Conservation (phyloP, 163 green algal genomes). For the Chlorella variabilis region DNA sequence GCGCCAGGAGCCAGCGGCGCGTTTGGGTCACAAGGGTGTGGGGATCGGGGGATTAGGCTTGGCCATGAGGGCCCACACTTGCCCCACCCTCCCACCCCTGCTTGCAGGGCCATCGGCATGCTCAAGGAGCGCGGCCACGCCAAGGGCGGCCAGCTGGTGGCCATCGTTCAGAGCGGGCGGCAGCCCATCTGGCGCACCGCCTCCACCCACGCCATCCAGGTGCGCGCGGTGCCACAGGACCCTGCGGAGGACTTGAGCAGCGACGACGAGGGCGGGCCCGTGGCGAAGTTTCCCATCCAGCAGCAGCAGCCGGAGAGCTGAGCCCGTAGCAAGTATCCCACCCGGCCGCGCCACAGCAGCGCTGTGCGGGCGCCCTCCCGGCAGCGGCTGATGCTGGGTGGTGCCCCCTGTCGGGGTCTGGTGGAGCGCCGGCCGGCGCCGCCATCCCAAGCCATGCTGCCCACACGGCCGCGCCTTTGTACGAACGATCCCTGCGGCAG, state of each 20-base stretch:
- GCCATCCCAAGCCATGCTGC: no score
- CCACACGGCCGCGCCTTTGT: no score
- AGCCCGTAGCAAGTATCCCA: no score
- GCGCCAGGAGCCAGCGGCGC: no score
- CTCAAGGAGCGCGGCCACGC: constrained; percentile 72
- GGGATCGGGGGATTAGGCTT: no score
- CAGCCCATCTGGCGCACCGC: constrained; percentile 83
- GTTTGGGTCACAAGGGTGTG: neutral
- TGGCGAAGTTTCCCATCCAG: no score
- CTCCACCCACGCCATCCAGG: constrained; percentile 86
- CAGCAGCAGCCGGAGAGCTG: no score
- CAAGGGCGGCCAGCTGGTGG: constrained; percentile 72
- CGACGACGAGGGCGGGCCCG: neutral
- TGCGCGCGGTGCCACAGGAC: constrained; percentile 42
- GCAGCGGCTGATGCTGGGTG: no score
- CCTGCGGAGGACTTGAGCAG: neutral
- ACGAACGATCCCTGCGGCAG: no score
- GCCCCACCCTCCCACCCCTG: neutral
- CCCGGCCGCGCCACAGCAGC: neutral
- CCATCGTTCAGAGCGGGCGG: constrained; percentile 84
- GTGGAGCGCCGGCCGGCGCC: no score
- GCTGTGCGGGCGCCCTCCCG: no score
- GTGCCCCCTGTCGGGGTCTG: no score
- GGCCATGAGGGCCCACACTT: neutral
- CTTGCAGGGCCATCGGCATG: constrained; percentile 60